phyloP scores from a whole-genome alignment of 2,329 filamentous ascomycete genomes.

The Fusarium globosum region DNA sequence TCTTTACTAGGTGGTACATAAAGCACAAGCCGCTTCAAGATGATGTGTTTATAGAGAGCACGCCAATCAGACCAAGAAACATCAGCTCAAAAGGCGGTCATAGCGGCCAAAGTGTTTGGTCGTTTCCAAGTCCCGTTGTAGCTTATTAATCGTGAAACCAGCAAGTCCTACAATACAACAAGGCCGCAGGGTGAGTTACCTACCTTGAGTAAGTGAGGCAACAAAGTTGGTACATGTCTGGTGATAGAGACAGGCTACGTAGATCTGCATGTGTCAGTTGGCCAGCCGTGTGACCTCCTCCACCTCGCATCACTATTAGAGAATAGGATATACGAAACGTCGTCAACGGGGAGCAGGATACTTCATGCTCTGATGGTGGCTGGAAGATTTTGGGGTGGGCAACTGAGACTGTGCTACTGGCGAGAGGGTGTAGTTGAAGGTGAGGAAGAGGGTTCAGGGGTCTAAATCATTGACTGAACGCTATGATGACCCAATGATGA shows the following conservation, averaged over 20 bases:
- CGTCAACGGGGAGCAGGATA: neutral
- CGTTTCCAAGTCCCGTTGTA: neutral
- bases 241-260: neutral
- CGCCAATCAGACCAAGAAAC: neutral
- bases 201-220: neutral
- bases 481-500: conserved; percentile 22
- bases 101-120: neutral
- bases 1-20: neutral
- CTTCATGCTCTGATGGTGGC: neutral
- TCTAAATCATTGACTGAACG: conserved; percentile 14
- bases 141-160: neutral
- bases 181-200: neutral
- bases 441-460: conserved; percentile 6
- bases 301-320: neutral
- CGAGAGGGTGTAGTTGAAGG: conserved; percentile 20
- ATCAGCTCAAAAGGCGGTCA: neutral
- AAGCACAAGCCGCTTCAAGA: neutral
- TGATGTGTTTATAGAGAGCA: neutral
- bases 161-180: neutral
- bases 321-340: neutral
- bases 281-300: conserved; percentile 15
- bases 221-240: neutral
- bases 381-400: conserved; percentile 3
- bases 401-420: conserved; percentile 21
- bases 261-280: conserved; percentile 13